A percentile compares a stretch with the other conserved stretches of the same genome.
These are phyloP conservation scores for Trichocladium antarcticum DNA, from an alignment of 495 filamentous ascomycete genomes.

Conservation along the genomic window DNA sequence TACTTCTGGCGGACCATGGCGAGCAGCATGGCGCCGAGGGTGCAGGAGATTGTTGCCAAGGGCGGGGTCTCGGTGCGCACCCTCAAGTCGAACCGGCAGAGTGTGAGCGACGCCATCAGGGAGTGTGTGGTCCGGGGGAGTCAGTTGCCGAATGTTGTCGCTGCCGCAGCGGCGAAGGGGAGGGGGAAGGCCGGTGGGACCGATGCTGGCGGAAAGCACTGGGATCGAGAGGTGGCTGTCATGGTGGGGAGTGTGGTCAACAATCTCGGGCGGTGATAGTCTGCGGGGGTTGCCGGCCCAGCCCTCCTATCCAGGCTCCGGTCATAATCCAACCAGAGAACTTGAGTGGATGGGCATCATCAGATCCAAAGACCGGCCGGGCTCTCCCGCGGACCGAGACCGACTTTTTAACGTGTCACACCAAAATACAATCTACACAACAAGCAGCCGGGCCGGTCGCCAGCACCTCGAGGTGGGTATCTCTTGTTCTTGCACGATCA, in stretches of 20 bases:
- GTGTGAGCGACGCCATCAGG: constrained; percentile 62
- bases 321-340: too few species aligned
- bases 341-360: too few species aligned
- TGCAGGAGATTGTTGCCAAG: constrained; percentile 68
- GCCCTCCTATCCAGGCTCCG: too few species aligned
- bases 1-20: constrained; percentile 90
- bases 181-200: constrained; percentile 32
- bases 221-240: constrained; percentile 89
- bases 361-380: too few species aligned
- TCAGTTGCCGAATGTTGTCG: constrained; percentile 39
- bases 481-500: too few species aligned
- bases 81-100: constrained; percentile 61
- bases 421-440: too few species aligned
- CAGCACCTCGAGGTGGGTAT: too few species aligned
- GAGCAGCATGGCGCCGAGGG: constrained; percentile 58
- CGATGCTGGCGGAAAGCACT: constrained; percentile 28
- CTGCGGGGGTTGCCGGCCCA: neutral
- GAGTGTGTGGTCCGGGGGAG: constrained; percentile 75
- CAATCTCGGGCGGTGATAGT: constrained; percentile 34
- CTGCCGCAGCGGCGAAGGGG: constrained; percentile 28
- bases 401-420: too few species aligned
- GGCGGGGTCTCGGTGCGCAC: constrained; percentile 78
- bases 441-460: too few species aligned
- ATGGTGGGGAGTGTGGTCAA: constrained; percentile 71
- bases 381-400: too few species aligned